phyloP scores from a whole-genome alignment of 2,329 filamentous ascomycete genomes.

The Claviceps purpurea region DNA sequence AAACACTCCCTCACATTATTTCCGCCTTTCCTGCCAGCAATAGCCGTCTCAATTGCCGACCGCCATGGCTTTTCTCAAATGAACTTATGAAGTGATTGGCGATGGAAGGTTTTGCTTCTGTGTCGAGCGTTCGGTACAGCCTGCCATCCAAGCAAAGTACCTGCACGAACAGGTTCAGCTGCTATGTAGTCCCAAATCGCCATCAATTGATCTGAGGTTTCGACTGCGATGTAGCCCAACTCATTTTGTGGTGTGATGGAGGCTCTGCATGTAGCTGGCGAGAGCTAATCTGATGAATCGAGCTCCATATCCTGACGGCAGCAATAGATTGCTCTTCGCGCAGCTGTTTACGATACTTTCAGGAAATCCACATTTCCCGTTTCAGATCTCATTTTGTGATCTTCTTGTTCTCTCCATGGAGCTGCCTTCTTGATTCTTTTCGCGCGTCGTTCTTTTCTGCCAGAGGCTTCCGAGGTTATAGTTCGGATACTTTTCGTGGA shows the following conservation, averaged over 20 bases:
- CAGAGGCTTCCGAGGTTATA: constrained; percentile 19
- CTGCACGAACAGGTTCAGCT: constrained; percentile 9
- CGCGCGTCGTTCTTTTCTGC: constrained; percentile 12
- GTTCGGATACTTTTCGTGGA: constrained; percentile 19
- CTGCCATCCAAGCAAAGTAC: constrained; percentile 9
- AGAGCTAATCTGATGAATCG: background rate
- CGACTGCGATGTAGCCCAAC: constrained; percentile 2
- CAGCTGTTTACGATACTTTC: background rate
- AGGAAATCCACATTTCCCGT: background rate
- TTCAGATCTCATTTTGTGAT: no score
- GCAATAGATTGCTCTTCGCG: background rate
- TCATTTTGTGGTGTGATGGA: background rate
- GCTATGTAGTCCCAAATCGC: constrained; percentile 8
- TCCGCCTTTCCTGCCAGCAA: no score
- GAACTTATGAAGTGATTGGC: no score
- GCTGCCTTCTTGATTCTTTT: background rate
- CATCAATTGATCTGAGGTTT: constrained; percentile 4
- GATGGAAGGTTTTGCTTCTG: constrained; percentile 1
- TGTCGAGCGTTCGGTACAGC: constrained; percentile 10
- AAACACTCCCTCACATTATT: no score
- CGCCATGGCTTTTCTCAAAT: no score
- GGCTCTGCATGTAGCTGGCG: no score
- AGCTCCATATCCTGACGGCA: background rate
- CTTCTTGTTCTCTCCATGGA: no score
- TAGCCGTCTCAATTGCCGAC: no score